phyloP scores from a whole-genome alignment of 441 rosid species.

The Gossypium aridum region DNA sequence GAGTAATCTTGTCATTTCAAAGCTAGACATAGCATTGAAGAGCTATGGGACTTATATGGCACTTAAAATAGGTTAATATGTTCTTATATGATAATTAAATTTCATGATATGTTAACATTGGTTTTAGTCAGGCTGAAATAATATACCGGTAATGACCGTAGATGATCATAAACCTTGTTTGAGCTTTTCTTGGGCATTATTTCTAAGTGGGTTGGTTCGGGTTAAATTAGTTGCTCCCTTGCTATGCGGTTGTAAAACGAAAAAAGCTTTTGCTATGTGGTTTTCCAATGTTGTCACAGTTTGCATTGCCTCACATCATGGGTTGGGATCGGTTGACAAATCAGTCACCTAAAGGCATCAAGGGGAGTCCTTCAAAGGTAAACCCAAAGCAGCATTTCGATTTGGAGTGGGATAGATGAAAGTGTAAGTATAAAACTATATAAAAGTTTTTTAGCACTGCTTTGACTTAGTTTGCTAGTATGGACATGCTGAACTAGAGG shows the following conservation, averaged over 20 bases:
- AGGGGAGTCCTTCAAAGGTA: slow-evolving; percentile 29
- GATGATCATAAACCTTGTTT: not conserved
- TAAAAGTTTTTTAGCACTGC: not conserved
- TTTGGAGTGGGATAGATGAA: slow-evolving; percentile 76
- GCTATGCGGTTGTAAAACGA: not conserved
- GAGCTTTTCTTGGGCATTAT: not conserved
- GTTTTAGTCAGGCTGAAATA: not conserved
- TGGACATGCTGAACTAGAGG: not conserved
- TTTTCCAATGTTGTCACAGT: slow-evolving; percentile 39
- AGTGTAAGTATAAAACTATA: not conserved
- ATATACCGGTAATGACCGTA: not conserved
- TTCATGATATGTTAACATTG: not conserved
- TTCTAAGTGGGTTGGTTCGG: not conserved
- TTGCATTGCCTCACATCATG: slow-evolving; percentile 82
- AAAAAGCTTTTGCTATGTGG: not conserved
- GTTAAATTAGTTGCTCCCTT: not conserved
- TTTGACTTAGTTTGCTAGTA: not conserved
- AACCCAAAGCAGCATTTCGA: slow-evolving; percentile 27
- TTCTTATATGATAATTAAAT: no score
- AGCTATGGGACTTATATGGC: not conserved
- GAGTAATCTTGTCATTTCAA: not conserved
- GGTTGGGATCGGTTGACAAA: slow-evolving; percentile 70
- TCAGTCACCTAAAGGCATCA: slow-evolving; percentile 11
- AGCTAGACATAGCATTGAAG: not conserved
- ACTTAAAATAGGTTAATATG: not conserved